phyloP scores from a whole-genome alignment of 768 basidiomycete species.

The Boletellus ananas region DNA sequence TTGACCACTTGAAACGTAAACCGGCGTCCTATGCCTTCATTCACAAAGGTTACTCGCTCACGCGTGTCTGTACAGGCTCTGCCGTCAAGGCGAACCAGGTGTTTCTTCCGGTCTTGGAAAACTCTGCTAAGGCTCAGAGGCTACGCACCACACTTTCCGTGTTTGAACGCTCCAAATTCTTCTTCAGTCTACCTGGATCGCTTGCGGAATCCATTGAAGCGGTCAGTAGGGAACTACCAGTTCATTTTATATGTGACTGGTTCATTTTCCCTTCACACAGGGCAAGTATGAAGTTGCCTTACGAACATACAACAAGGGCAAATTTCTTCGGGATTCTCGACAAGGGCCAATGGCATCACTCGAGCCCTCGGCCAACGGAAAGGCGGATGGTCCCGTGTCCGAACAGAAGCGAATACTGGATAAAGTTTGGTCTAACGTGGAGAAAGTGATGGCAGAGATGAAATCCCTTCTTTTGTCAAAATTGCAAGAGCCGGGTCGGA shows the following conservation, averaged over 20 bases:
- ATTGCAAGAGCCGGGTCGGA: conserved; percentile 73
- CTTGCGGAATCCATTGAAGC: conserved; percentile 87
- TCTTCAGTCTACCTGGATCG: conserved; percentile 95
- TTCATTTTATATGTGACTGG: not conserved
- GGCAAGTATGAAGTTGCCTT: conserved; percentile 92
- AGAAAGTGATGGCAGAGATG: conserved; percentile 94
- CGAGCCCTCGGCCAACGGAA: conserved; percentile 57
- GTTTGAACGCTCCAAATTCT: conserved; percentile 95
- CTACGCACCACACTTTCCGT: conserved; percentile 89
- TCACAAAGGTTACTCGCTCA: not conserved
- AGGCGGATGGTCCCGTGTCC: conserved; percentile 46
- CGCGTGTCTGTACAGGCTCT: conserved; percentile 53
- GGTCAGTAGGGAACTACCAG: conserved; percentile 41
- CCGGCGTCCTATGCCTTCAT: not conserved
- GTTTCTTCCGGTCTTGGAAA: conserved; percentile 93
- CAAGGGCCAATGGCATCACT: conserved; percentile 80
- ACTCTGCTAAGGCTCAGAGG: conserved; percentile 90
- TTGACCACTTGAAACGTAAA: conserved; percentile 83
- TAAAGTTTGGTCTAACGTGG: conserved; percentile 93
- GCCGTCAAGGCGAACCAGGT: conserved; percentile 92
- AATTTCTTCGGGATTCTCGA: conserved; percentile 83
- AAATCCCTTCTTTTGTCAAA: conserved; percentile 69
- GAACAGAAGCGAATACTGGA: conserved; percentile 93
- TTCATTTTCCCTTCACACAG: conserved; percentile 37
- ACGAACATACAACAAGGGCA: conserved; percentile 96